Base-by-base conservation (phyloP, 2,329 filamentous ascomycete genomes). In the Fusarium humuli region DNA sequence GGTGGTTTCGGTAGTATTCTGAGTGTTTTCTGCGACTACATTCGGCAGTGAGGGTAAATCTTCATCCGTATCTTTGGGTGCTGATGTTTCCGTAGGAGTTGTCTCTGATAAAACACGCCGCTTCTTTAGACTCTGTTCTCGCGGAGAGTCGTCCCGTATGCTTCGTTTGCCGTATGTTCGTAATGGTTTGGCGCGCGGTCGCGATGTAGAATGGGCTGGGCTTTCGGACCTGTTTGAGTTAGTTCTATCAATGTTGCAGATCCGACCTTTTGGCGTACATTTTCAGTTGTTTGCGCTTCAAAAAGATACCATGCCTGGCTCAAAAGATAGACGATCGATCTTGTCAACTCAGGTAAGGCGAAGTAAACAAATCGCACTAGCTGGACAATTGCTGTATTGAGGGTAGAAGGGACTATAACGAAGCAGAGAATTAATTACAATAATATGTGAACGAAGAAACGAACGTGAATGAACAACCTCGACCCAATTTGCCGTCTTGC, bases 111-210 rank as follows among this genome's bases (percentile, higher is more conserved):
- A 64, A 1, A 65, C 32, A 9, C 73, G 70, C 20, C 65, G 70
- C 45, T 65, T 80, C 64, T 81, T 81, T 0, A 61, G 12, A 4
- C 16, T 67, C 2, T 61, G 32, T 23, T 69, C 59, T 4, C 48
- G 61, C 0, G 71, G 65, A 0, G 75, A 72, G 11, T 79, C 76
- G n/a, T 48, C 65, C 37, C 69, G 65, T 11, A 77, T 76, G 7
- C 71, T 72, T 16, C 79, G 78, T 65, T 79, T 81, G 45, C 81
- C 80, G 44, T 83, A 84, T 14, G 82, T 83, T 59, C 80, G 78
- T 16, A 82, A 68, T 7, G 78, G 75, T 61, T 79, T 81, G 54
- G 74, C 75, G 54, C 79, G 77, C 40, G 75, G 75, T 58, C 75
- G 76, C 22, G 74, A 56, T 11, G 59, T 60, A 18, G 65, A 68